Base-by-base conservation (phyloP, 169 alveolate species). In the Plasmodium coatneyi region DNA sequence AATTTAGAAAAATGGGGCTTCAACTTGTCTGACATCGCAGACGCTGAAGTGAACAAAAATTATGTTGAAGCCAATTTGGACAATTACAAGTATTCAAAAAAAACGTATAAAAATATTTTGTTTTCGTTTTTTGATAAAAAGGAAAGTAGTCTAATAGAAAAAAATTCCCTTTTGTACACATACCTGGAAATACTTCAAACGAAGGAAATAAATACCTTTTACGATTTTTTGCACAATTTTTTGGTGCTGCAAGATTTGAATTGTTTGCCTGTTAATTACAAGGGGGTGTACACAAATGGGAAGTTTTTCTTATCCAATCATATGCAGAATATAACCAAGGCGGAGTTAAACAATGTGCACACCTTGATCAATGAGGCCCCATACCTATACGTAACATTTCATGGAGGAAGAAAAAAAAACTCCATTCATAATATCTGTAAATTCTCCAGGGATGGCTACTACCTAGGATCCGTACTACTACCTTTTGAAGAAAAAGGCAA, bases 371-470 rank as follows among this genome's bases (percentile, higher is more conserved):
- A 91, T 71, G 95, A 91, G 28, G 36, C 54, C 12, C 95, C 95
- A 43, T 91, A 41, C 46, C 74, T 91, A 91, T 91, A 91, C 52
- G 22, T 91, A 41, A 91, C 95, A 70, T 46, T 71, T 91, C 95
- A 91, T 80, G 95, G 95, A 52, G 95, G 95, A 28, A 91, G 78
- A 28, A 91, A 80, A 80, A 91, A 91, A 82, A 91, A 91, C 76
- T 28, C 92, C 39, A 81, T 91, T 70, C 95, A 91, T 46, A 91
- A 91, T 71, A 56, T 91, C 52, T 91, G 95, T 70, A 91, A 91
- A 78, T 91, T 71, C 71, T 91, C 95, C 52, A 80, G 95, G 76
- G 95, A 91, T 91, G 95, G 95, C 10, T 91, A 91, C 81, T 91
- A 41, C 34, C 5, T 91, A 80, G 95, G 95, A 22, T 91, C 95